phyloP scores from a whole-genome alignment of 176 grass and related monocot genomes.

The Juncus effusus region DNA sequence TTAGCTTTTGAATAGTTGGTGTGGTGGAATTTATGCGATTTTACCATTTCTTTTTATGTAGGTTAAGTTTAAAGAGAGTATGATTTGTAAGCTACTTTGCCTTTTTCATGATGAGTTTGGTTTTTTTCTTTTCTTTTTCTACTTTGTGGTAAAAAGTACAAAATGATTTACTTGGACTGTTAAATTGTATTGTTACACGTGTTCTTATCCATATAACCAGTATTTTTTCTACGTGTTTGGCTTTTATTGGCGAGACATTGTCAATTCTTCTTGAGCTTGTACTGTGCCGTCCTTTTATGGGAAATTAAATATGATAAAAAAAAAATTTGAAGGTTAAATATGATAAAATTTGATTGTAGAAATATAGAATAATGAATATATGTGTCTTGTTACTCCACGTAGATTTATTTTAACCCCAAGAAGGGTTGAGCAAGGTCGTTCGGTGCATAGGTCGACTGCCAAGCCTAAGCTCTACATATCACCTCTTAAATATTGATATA shows the following conservation, averaged over 20 bases:
- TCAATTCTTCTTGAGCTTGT: conserved; percentile 12
- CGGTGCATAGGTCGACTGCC: not conserved
- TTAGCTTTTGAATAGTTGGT: conserved; percentile 4
- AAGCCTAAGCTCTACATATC: not conserved
- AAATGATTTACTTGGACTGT: conserved; percentile 6
- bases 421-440: not conserved
- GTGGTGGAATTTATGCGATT: not conserved
- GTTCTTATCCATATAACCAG: conserved; percentile 11
- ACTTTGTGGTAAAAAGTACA: conserved; percentile 20
- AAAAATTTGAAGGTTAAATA: conserved; percentile 7
- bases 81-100: conserved; percentile 4
- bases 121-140: conserved; percentile 4
- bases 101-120: conserved; percentile 11
- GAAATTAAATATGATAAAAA: not conserved
- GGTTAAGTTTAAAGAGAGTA: conserved; percentile 7
- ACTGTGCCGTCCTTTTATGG: conserved; percentile 20
- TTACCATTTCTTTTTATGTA: conserved; percentile 6
- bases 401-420: too few relatives aligned
- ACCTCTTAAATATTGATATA: too few relatives aligned
- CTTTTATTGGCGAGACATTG: conserved; percentile 14
- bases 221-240: not conserved
- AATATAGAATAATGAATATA: too few relatives aligned
- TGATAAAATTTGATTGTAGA: too few relatives aligned
- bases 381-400: too few relatives aligned
- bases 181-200: conserved; percentile 7